Base-by-base conservation (phyloP, 768 basidiomycete genomes). In the Dioszegia crocea region DNA sequence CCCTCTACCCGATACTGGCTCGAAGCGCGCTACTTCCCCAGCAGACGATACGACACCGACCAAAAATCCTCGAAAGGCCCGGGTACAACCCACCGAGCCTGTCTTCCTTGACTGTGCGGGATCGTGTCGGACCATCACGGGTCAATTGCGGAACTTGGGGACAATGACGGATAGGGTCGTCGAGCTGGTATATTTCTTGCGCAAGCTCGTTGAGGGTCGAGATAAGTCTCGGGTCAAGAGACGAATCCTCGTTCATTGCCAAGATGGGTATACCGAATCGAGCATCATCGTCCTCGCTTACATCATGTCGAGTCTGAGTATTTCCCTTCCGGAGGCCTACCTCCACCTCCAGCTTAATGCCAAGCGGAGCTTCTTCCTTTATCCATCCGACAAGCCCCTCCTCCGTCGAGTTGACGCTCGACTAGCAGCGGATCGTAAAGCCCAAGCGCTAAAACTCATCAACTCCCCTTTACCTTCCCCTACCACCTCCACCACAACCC, bases 321-420 rank as follows among this genome's bases (percentile, higher is more conserved):
- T 75, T 38, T 78, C 80, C 48, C 82, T 96, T 8, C 89, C 92
- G 9, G 90, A 93, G 73, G 94, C 92, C 6, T 97, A 94, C 79
- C 80, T 97, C 30, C 86, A 91, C 73, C 82, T 98, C 63, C 94
- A 98, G 78, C 73, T 79, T 14, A 47, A 71, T 17, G 61, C 70
- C 21, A 67, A 76, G 30, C 59, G 94, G 51, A 88, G 86, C 62
- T 98, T 98, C 79, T 98, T 94, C 66, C 89, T 97, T 52, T 96
- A 96, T 76, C 84, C 85, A 57, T 80, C 80, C 48, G 94, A 98
- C 77, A 76, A 93, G 56, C 83, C 83, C 3, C 73, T 92, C 27
- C 78, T 96, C 66, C 80, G 83, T 63, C 81, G 84, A 41, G 82
- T 92, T 44, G 92, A 94, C 77, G 78, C 74, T 41, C 77, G 78